Evolutionary conservation across 2,329 filamentous ascomycete genomes (phyloP), one percentile per base, ranked within the genome.

Genomic region (Elsinoe arachidis): DNA sequence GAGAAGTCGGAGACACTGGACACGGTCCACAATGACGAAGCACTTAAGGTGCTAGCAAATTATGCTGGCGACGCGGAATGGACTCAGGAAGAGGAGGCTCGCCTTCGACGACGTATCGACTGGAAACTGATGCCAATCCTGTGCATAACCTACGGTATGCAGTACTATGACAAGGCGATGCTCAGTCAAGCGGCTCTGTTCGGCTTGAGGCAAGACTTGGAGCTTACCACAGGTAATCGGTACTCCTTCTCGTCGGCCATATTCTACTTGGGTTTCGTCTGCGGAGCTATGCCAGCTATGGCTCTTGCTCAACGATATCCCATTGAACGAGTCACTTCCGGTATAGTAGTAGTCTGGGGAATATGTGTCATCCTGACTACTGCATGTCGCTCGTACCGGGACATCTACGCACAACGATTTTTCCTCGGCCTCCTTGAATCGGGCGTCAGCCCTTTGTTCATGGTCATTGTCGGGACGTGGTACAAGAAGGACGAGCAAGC

Each of bases 351-450:
- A 10, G 12, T 71, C 10, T 76, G 74, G 73, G 73, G 72, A 1
- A 49, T 69, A 12, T 69, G 67, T 44, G 62, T 75, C 17, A 68
- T 75, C 46, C 60, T 68, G 17, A 76, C 73, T 0, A 66, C 69
- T 2, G 67, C 63, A 1, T 76, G 73, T 59, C 65, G 62, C 3
- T 52, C 68, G 19, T 76, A 71, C 57, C 66, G 63, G 21, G 68
- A 67, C 1, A 59, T 78, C 1, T 72, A 70, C 26, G 73, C 69
- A 0, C 74, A 79, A 61, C 67, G 78, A 2, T 81, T 82, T 70
- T 76, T 80, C 47, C 71, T 83, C 1, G 80, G 80, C 0, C 70
- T 80, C 6, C 65, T 82, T 1, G 80, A 83, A 62, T 73, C 72
- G 2, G 75, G 77, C 11, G 76, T 83, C 30, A 78, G 75, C 2